Base-by-base conservation (phyloP, 179 eudicot species). In the Drosera spatulata region DNA sequence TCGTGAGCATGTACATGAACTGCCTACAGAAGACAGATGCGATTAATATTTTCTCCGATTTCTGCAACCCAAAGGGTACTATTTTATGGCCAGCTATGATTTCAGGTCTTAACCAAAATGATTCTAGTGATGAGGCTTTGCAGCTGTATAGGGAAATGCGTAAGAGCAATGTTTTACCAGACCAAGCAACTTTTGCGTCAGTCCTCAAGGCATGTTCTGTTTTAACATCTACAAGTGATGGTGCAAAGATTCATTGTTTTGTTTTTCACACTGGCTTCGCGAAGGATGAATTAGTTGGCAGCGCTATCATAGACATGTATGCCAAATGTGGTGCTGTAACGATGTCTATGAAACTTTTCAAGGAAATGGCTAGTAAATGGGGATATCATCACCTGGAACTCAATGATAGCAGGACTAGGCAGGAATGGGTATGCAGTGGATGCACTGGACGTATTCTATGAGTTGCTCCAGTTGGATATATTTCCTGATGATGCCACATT, bases 241-340 rank as follows among this genome's bases (percentile, higher is more conserved):
- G 98, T 45, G 69, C 67, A 47, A 75, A 74, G 65, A 73, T 91
- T 56, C 96, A 91, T 68, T 80, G 91, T 41, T 68, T 85, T 14
- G 52, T 82, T 61, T 70, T 88, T 74, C 81, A 63, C 58, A 76
- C 78, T 56, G 96, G 91, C 59, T 85, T 77, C 60, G 62, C 71
- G 64, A 73, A 67, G 22, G 96, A 91, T 73, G 85, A 84, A 67
- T 64, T 85, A 70, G 85, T 84, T 11, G 68, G 77, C 44, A 85
- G 96, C 75, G 88, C 91, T 43, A 79, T 91, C 37, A 71, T 91
- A 63, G 98, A 91, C 78, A 85, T 88, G 96, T 91, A 91, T 69
- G 91, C 96, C 48, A 91, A 91, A 72, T 85, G 95, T 68, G 98
- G 98, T 50, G 91, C 84, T 69, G 73, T 85, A 39, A 64, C 60